These are phyloP conservation scores for Botrytis aclada DNA, from an alignment of 2,329 filamentous ascomycete genomes.

Conservation along the genomic window DNA sequence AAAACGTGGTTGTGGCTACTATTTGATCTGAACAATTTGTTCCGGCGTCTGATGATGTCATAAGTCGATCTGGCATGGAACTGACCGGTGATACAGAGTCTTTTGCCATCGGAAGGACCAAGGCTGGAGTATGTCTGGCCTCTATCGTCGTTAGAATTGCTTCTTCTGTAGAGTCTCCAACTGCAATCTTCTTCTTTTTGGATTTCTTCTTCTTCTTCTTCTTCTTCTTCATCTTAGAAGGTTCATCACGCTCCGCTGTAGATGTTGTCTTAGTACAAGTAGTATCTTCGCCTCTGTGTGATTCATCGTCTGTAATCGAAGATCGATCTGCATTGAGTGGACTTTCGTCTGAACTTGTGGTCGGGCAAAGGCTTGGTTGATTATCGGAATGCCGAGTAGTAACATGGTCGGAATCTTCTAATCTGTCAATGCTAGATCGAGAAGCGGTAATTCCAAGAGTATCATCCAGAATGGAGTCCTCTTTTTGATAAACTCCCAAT, in stretches of 20 bases:
- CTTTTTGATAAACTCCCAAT: background rate
- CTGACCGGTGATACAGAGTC: background rate
- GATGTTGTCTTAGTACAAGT: too few species aligned
- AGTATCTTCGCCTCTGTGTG: too few species aligned
- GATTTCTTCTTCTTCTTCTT: conserved; percentile 1
- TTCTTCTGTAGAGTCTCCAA: background rate
- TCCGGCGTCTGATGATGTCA: background rate
- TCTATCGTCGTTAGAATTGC: background rate
- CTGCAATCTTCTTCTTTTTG: background rate
- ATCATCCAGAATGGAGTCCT: too few species aligned
- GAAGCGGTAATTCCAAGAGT: rapidly evolving
- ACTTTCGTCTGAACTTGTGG: background rate
- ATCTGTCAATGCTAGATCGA: background rate
- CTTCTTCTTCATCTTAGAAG: background rate
- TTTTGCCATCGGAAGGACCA: background rate
- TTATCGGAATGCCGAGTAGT: background rate
- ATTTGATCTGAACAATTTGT: too few species aligned
- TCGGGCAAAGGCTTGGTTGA: background rate
- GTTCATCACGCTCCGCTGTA: background rate
- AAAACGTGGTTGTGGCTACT: too few species aligned
- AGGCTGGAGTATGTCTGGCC: background rate
- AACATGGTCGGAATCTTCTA: background rate
- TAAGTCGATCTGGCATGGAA: background rate
- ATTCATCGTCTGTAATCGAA: background rate
- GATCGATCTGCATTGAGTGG: background rate